phyloP scores from a whole-genome alignment of 2,329 filamentous ascomycete species.

The Microsporum ferrugineum region DNA sequence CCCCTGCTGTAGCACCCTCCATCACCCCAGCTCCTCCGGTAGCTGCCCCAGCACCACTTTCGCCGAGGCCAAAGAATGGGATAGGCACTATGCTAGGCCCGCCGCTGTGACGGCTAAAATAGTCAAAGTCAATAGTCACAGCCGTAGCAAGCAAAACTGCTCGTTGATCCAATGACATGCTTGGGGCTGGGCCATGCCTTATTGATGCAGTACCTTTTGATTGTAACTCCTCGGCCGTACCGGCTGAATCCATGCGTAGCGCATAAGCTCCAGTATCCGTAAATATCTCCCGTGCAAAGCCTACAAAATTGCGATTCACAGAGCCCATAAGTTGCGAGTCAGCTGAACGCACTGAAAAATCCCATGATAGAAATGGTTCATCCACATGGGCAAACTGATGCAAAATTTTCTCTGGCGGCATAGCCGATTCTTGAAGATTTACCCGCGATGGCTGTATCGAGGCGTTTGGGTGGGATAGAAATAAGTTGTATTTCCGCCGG shows the following conservation, averaged over 20 bases:
- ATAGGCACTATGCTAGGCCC: constrained; percentile 40
- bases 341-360: constrained; percentile 47
- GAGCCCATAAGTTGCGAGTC: constrained; percentile 44
- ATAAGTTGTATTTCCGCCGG: constrained; percentile 53
- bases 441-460: constrained; percentile 31
- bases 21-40: constrained; percentile 12
- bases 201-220: constrained; percentile 26
- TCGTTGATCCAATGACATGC: constrained; percentile 55
- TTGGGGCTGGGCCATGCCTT: constrained; percentile 22
- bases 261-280: constrained; percentile 56
- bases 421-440: constrained; percentile 37
- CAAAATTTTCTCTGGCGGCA: constrained; percentile 36
- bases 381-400: constrained; percentile 52
- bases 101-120: constrained; percentile 51
- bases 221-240: constrained; percentile 28
- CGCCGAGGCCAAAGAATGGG: constrained; percentile 38
- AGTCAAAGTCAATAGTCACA: constrained; percentile 55
- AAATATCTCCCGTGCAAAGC: constrained; percentile 53
- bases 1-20: constrained; percentile 32
- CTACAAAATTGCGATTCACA: constrained; percentile 53
- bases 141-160: constrained; percentile 57
- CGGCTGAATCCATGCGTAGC: constrained; percentile 52
- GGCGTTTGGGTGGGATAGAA: constrained; percentile 42
- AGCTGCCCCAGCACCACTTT: constrained; percentile 30
- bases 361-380: constrained; percentile 54